Conservation (phyloP, 768 basidiomycete species). For the Kwoniella pini region DNA sequence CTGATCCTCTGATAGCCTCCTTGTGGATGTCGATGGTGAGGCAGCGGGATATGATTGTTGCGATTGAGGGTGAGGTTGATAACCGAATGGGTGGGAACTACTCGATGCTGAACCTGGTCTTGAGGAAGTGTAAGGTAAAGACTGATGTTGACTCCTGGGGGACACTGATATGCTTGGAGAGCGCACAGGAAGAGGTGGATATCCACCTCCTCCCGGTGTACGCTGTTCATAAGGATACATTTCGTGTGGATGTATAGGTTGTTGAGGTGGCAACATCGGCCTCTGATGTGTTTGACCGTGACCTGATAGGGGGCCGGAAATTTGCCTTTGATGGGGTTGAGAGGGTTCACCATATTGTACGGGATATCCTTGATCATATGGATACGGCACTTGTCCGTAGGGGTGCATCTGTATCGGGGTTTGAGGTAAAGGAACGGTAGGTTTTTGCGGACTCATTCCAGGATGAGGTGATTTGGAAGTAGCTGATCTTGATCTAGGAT, state of each 20-base stretch:
- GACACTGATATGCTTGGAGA: conserved; percentile 47
- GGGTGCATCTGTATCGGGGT: background rate
- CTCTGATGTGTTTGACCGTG: conserved; percentile 5
- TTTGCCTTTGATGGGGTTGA: background rate
- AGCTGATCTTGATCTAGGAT: conserved; percentile 19
- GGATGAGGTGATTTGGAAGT: conserved; percentile 32
- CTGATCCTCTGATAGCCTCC: conserved; percentile 20
- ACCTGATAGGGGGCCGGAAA: background rate
- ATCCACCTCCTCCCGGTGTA: conserved; percentile 21
- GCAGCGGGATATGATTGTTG: background rate
- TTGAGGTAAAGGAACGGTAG: conserved; percentile 2
- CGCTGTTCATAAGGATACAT: conserved; percentile 23
- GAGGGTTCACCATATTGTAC: conserved; percentile 21
- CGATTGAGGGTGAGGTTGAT: conserved; percentile 10
- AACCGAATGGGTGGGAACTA: conserved; percentile 16
- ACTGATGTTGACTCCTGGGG: conserved; percentile 31
- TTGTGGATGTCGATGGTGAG: conserved; percentile 7
- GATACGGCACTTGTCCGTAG: background rate
- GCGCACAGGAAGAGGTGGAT: conserved; percentile 28
- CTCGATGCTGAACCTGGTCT: conserved; percentile 19
- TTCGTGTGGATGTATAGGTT: conserved; percentile 25
- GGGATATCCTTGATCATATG: background rate
- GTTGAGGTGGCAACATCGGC: conserved; percentile 42
- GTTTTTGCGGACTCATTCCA: conserved; percentile 19
- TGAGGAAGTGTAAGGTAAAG: conserved; percentile 13